phyloP scores from a whole-genome alignment of 345 rosid species.

The Hibiscus syriacus region DNA sequence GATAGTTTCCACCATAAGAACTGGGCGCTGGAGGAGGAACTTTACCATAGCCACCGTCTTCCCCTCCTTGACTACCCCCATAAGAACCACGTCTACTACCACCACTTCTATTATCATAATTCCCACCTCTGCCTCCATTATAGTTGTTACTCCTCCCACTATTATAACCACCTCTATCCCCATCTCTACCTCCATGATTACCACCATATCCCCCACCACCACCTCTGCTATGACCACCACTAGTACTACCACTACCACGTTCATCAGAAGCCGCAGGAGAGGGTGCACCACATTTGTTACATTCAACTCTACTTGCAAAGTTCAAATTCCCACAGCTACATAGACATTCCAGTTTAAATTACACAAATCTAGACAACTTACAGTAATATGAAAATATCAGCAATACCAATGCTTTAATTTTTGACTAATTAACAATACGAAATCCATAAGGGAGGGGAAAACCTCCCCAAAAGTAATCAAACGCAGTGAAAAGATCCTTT shows the following conservation, averaged over 20 bases:
- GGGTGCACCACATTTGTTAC: slow-evolving; percentile 93
- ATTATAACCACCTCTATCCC: slow-evolving; percentile 45
- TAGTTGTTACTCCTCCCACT: slow-evolving; percentile 39
- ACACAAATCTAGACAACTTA: slow-evolving; percentile 7
- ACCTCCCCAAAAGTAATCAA: not conserved
- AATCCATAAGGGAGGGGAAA: not conserved
- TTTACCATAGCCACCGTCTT: slow-evolving; percentile 60
- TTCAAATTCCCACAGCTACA: slow-evolving; percentile 96
- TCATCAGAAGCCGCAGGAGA: slow-evolving; percentile 56
- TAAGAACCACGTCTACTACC: slow-evolving; percentile 50
- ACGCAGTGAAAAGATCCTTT: slow-evolving; percentile 2
- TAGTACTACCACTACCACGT: slow-evolving; percentile 29
- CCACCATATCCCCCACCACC: slow-evolving; percentile 51
- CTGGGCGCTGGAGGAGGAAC: slow-evolving; percentile 55
- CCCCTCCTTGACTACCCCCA: slow-evolving; percentile 64
- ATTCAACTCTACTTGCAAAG: slow-evolving; percentile 88
- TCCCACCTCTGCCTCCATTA: slow-evolving; percentile 44
- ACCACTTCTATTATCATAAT: slow-evolving; percentile 36
- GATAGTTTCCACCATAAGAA: slow-evolving; percentile 55
- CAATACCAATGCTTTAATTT: not conserved
- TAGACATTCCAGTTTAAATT: slow-evolving; percentile 29
- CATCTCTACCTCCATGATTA: slow-evolving; percentile 38
- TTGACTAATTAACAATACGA: not conserved
- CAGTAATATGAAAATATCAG: not conserved
- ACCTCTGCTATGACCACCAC: slow-evolving; percentile 46